Evolutionary conservation across 805 yeast genomes (phyloP).

Genomic region (Candida easanensis): DNA sequence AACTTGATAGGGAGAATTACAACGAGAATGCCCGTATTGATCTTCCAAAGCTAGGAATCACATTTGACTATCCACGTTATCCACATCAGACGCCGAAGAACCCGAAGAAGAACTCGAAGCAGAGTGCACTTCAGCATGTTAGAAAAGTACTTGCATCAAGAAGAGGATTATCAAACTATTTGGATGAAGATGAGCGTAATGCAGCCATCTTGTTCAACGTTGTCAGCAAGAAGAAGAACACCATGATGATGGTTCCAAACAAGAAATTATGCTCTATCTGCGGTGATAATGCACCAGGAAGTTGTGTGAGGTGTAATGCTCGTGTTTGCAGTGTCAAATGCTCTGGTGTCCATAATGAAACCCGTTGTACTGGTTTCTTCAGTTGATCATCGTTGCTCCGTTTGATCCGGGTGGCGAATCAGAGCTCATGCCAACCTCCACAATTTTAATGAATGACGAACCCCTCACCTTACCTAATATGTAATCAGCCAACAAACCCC

Average conservation of each 20-base stretch:
- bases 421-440: not conserved
- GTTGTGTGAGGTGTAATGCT: conserved; percentile 40
- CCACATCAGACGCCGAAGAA: conserved; percentile 11
- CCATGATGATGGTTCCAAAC: conserved; percentile 29
- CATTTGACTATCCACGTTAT: conserved; percentile 25
- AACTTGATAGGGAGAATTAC: conserved; percentile 42
- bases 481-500: too few species aligned
- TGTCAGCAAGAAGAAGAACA: conserved; percentile 30
- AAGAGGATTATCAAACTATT: conserved; percentile 38
- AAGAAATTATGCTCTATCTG: conserved; percentile 45
- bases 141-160: conserved; percentile 38
- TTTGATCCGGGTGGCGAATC: too few species aligned
- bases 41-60: conserved; percentile 32
- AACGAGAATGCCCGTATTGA: conserved; percentile 38
- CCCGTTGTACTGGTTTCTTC: conserved; percentile 37
- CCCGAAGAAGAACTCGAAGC: conserved; percentile 24
- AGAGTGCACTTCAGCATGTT: conserved; percentile 30
- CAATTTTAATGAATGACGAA: conserved; percentile 3
- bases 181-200: conserved; percentile 41
- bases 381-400: not conserved
- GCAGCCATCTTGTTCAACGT: conserved; percentile 30
- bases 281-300: conserved; percentile 40
- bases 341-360: conserved; percentile 39
- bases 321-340: conserved; percentile 43
- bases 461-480: too few species aligned